These are phyloP conservation scores for Monosporascus ibericus DNA, from an alignment of 2,329 filamentous ascomycete genomes.

Conservation along the genomic window DNA sequence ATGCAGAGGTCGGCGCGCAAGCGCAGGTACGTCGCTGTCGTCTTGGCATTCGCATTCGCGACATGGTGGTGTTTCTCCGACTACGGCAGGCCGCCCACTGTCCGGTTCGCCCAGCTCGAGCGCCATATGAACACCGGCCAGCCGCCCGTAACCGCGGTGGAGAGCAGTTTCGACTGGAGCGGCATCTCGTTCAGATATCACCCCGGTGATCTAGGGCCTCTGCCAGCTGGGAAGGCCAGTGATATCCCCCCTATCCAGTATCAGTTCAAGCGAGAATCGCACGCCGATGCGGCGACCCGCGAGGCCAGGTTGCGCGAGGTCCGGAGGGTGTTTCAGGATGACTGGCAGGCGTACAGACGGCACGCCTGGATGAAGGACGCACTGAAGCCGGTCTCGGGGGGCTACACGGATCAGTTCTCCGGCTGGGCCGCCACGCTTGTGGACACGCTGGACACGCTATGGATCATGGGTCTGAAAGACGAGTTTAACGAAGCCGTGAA, in stretches of 20 bases:
- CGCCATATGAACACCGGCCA: slow-evolving; percentile 25
- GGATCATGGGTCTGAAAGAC: slow-evolving; percentile 42
- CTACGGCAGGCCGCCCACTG: not conserved
- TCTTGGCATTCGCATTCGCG: not conserved
- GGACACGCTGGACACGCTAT: slow-evolving; percentile 44
- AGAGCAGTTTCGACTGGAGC: slow-evolving; percentile 33
- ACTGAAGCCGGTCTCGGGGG: slow-evolving; percentile 36
- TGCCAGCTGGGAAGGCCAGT: slow-evolving; percentile 16
- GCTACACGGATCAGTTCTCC: slow-evolving; percentile 37
- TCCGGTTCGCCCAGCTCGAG: slow-evolving; percentile 16
- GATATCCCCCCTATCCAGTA: slow-evolving; percentile 30
- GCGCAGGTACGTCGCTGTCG: not conserved
- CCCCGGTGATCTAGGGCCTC: slow-evolving; percentile 12
- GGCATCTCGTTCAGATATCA: slow-evolving; percentile 22
- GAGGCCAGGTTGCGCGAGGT: slow-evolving; percentile 28
- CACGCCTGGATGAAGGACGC: slow-evolving; percentile 45
- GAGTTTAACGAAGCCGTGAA: slow-evolving; percentile 43
- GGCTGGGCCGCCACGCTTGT: slow-evolving; percentile 48
- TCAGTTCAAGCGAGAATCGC: slow-evolving; percentile 21
- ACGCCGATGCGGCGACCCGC: slow-evolving; percentile 16
- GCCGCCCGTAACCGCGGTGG: slow-evolving; percentile 4
- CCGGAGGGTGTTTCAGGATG: slow-evolving; percentile 26
- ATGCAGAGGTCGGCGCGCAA: not conserved
- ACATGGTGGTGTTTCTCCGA: not conserved
- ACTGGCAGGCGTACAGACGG: slow-evolving; percentile 39